Base-by-base conservation (phyloP, 2,329 filamentous ascomycete species). In the Nemania sp. region DNA sequence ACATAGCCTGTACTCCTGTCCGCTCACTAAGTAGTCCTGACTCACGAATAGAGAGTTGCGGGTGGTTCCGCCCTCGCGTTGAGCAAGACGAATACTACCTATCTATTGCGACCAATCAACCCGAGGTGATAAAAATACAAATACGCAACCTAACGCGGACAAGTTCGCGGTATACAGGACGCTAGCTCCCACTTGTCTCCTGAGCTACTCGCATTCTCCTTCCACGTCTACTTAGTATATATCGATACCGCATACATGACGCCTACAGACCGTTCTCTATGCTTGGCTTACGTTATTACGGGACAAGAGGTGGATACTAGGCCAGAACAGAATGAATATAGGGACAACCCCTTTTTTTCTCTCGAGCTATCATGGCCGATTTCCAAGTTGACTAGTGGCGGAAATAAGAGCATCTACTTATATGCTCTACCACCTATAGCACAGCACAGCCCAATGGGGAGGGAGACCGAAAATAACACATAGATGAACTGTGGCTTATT, bases 41-140 rank as follows among this genome's bases (percentile, higher is more conserved):
- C 42, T 59, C 50, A 54, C 5, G 43, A 49, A 53, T 49, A 53
- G 42, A 59, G 37, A 54, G 56, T 59, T 59, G 43, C 56, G 56
- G 49, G 43, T 49, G 43, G 43, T 59, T 59, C 56, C 56, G 56
- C 45, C 20, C 37, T 40, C 35, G 20, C 29, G 25, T 37, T 42
- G 15, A 13, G 5, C 4, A 39, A 39, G 10, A 21, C 18, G n/a
- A 42, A 12, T 32, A 52, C 12, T 25, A 18, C 13, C 17, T 25
- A 29, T 35, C n/a, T n/a, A n/a, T n/a, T n/a, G 21, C 25, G 7
- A 18, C 49, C 10, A 39, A 9, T 21, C 7, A 53, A 35, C 32
- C 52, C 17, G 34, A 42, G 17, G 42, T 18, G 12, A 12, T 13
- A 18, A 12, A 32, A 10, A n/a, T 40, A 40, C n/a, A 34, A 21